A percentile compares a stretch with the other conserved stretches of the same genome.
Evolutionary conservation across 805 yeast genomes (phyloP).

Genomic region (Wickerhamiella lipophila): DNA sequence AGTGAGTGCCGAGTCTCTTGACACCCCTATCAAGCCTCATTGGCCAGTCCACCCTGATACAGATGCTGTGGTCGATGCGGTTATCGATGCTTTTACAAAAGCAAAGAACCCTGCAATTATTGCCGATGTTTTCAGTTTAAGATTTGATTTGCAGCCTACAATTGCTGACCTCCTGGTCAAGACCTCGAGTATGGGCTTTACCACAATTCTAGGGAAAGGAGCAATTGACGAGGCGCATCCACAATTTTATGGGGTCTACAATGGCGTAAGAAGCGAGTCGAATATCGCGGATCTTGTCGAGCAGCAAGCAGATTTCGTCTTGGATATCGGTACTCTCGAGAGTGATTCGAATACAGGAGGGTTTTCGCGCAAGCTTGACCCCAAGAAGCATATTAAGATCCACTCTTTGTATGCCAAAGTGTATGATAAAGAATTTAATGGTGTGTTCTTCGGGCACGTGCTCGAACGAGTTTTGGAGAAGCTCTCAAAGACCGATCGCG

Average conservation of each 20-base stretch:
- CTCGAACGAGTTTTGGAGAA: conserved; percentile 24
- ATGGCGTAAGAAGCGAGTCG: conserved; percentile 44
- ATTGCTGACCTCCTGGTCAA: conserved; percentile 37
- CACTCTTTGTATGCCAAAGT: conserved; percentile 44
- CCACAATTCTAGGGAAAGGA: conserved; percentile 60
- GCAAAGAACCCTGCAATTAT: conserved; percentile 51
- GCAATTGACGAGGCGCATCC: conserved; percentile 53
- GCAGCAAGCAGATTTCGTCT: conserved; percentile 45
- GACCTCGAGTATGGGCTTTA: conserved; percentile 43
- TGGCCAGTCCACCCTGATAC: conserved; percentile 12
- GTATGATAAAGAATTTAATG: conserved; percentile 24
- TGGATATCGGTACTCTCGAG: conserved; percentile 55
- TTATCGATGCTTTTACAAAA: conserved; percentile 40
- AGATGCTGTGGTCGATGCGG: conserved; percentile 31
- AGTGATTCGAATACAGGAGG: conserved; percentile 63
- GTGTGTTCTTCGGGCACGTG: conserved; percentile 17
- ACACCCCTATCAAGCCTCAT: neutral
- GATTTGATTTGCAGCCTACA: conserved; percentile 32
- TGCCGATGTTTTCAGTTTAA: conserved; percentile 56
- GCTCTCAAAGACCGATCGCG: neutral
- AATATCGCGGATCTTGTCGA: conserved; percentile 39
- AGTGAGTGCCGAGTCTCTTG: conserved; percentile 31
- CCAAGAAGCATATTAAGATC: conserved; percentile 35
- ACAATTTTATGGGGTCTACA: conserved; percentile 58
- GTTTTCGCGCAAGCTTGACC: conserved; percentile 37